Conservation (phyloP, 495 filamentous ascomycete species). For the Penicillium malachiteum region DNA sequence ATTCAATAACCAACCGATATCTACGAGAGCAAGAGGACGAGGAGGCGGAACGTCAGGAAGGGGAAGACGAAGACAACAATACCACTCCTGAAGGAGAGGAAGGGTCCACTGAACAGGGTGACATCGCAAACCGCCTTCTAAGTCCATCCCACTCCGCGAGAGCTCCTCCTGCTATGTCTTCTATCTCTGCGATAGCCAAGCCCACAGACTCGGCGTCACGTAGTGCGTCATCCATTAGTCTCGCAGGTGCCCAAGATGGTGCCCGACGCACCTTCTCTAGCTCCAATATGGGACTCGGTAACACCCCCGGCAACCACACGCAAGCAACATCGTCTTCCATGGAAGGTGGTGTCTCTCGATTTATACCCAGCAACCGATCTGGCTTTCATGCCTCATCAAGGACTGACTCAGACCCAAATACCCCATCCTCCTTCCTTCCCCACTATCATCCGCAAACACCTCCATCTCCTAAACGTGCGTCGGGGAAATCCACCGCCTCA, state of each 20-base stretch:
- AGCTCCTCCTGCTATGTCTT: conserved; percentile 50
- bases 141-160: conserved; percentile 43
- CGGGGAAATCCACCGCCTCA: conserved; percentile 20
- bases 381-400: conserved; percentile 33
- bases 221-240: conserved; percentile 37
- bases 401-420: conserved; percentile 50
- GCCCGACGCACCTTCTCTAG: conserved; percentile 37
- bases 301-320: conserved; percentile 27
- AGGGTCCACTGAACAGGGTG: conserved; percentile 26
- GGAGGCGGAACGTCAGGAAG: conserved; percentile 25
- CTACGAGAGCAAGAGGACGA: conserved; percentile 20
- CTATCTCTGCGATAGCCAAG: conserved; percentile 47
- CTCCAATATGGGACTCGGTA: conserved; percentile 25
- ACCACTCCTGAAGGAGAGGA: conserved; percentile 7
- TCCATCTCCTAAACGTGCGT: conserved; percentile 35
- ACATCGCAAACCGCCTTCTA: conserved; percentile 42
- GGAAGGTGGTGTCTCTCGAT: conserved; percentile 48
- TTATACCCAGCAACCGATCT: conserved; percentile 40
- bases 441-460: conserved; percentile 50
- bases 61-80: conserved; percentile 16
- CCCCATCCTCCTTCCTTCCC: conserved; percentile 48
- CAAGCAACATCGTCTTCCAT: conserved; percentile 47
- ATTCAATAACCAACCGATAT: conserved; percentile 40
- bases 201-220: conserved; percentile 36
- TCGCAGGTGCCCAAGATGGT: conserved; percentile 35